Conservation (phyloP, 768 basidiomycete genomes). For the Tulasnella sp. region DNA sequence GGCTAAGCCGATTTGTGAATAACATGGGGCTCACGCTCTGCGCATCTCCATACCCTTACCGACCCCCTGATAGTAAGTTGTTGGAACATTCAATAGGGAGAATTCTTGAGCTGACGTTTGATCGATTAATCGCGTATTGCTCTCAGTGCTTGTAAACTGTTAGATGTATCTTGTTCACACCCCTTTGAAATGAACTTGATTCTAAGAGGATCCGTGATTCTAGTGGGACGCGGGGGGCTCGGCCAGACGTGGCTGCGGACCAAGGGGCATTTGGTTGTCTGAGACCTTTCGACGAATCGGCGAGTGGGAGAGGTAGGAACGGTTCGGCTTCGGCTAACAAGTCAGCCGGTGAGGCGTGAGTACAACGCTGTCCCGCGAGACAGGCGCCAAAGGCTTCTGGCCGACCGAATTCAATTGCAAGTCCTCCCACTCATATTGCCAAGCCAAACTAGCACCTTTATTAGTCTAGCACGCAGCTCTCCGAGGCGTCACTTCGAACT, state of each 20-base stretch:
- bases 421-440: neutral
- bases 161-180: too few species aligned
- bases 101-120: conserved; percentile 40
- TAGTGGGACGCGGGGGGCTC: too few species aligned
- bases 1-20: too few species aligned
- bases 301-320: neutral
- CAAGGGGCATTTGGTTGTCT: neutral
- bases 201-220: neutral
- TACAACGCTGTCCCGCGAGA: neutral
- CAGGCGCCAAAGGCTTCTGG: neutral
- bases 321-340: neutral
- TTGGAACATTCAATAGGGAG: conserved; percentile 42
- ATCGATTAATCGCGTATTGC: neutral
- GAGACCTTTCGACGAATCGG: neutral
- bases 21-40: neutral
- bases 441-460: neutral
- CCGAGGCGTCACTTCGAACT: neutral
- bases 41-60: neutral
- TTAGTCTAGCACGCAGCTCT: neutral
- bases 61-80: neutral
- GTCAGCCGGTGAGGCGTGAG: neutral
- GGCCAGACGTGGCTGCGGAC: neutral
- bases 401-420: neutral
- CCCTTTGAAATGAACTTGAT: neutral
- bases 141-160: neutral